These are phyloP conservation scores for Pyrus betulifolia DNA, from an alignment of 306 rosid species.

Conservation along the genomic window DNA sequence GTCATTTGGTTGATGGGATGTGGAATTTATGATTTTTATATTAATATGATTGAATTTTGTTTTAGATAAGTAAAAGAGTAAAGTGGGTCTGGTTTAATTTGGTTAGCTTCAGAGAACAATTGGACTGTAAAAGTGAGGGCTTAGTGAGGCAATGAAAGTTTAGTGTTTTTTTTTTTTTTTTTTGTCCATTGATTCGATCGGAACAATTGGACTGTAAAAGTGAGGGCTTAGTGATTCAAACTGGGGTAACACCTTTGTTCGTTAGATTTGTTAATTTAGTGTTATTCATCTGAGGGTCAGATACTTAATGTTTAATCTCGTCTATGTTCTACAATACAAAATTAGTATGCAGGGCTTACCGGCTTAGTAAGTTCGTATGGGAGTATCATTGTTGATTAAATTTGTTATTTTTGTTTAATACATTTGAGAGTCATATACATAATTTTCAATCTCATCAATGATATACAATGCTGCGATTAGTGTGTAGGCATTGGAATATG, in stretches of 20 bases:
- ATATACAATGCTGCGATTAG: background rate
- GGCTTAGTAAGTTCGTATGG: background rate
- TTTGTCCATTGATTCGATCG: too few relatives aligned
- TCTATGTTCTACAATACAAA: background rate
- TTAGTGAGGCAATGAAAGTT: too few relatives aligned
- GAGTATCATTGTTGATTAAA: background rate
- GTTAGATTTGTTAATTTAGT: background rate
- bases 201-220: background rate
- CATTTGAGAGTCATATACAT: background rate
- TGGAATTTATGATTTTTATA: background rate
- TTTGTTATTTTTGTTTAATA: background rate
- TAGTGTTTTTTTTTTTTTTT: background rate
- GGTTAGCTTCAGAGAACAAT: background rate
- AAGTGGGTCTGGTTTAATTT: background rate
- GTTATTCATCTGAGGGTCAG: background rate
- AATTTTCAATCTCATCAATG: background rate
- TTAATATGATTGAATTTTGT: background rate
- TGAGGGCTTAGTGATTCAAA: background rate
- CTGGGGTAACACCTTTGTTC: background rate
- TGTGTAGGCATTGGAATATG: background rate
- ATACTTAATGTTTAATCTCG: background rate
- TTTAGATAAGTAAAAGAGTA: background rate
- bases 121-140: background rate
- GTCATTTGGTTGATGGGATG: slow-evolving; percentile 4
- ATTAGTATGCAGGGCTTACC: background rate